phyloP scores from a whole-genome alignment of 768 basidiomycete species.

The Xanthoconium purpureum region DNA sequence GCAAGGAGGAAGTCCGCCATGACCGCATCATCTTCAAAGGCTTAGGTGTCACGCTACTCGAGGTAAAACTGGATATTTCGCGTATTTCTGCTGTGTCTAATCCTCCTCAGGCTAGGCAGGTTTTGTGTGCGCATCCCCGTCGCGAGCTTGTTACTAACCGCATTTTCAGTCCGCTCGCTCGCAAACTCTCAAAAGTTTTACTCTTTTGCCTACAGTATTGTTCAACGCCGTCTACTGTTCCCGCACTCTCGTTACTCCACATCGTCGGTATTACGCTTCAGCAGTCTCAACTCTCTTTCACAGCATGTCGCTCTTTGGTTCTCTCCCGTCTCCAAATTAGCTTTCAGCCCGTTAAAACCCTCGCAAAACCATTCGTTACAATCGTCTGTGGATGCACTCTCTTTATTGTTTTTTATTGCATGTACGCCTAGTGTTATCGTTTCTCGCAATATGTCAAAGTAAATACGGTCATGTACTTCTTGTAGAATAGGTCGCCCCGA shows the following conservation, averaged over 20 bases:
- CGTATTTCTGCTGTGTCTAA: background rate
- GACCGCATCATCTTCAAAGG: slow-evolving; percentile 28
- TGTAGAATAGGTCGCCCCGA: slow-evolving; percentile 14
- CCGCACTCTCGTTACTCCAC: slow-evolving; percentile 3
- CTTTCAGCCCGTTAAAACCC: background rate
- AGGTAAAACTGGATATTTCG: background rate
- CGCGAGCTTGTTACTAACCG: background rate
- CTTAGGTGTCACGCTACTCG: slow-evolving; percentile 4
- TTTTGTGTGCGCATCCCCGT: background rate
- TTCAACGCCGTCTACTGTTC: slow-evolving; percentile 3
- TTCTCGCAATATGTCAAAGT: background rate
- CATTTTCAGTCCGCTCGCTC: background rate
- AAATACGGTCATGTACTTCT: slow-evolving; percentile 16
- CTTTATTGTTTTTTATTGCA: slow-evolving; percentile 13
- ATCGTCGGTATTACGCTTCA: background rate
- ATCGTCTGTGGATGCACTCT: slow-evolving; percentile 16
- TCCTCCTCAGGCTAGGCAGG: background rate
- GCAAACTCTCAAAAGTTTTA: background rate
- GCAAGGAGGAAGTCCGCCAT: slow-evolving; percentile 24
- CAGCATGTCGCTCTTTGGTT: slow-evolving; percentile 6
- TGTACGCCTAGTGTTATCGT: slow-evolving; percentile 16
- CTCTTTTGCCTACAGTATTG: background rate
- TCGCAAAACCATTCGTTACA: slow-evolving; percentile 12
- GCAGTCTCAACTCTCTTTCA: background rate
- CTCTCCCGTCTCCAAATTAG: background rate